A percentile compares a stretch with the other conserved stretches of the same genome.
These are phyloP conservation scores for Cyberlindnera veronae DNA, from an alignment of 805 yeast genomes.

Conservation along the genomic window DNA sequence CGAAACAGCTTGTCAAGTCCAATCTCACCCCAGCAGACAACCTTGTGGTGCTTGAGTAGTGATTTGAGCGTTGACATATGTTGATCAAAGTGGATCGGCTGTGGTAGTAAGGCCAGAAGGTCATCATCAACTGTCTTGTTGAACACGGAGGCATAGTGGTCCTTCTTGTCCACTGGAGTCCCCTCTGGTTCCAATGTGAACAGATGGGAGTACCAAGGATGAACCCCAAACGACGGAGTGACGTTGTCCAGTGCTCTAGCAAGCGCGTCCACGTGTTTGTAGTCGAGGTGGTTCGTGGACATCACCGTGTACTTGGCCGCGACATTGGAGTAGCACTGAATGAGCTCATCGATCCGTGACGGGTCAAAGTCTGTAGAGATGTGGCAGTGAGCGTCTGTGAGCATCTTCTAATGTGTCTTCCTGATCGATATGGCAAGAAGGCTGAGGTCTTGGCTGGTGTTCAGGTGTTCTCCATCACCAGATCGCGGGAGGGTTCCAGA, in stretches of 20 bases:
- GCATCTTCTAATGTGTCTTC: slow-evolving; percentile 3
- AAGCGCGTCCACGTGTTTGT: slow-evolving; percentile 25
- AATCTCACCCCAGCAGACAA: slow-evolving; percentile 73
- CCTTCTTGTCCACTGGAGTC: slow-evolving; percentile 30
- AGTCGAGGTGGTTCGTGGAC: slow-evolving; percentile 46
- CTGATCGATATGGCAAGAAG: too few relatives aligned
- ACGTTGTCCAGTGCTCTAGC: slow-evolving; percentile 19
- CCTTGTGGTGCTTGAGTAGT: slow-evolving; percentile 14
- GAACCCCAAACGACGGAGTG: slow-evolving; percentile 65
- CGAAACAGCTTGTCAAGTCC: slow-evolving; percentile 81
- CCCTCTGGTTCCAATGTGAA: slow-evolving; percentile 33
- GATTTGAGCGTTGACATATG: slow-evolving; percentile 27
- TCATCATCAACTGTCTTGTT: slow-evolving; percentile 31
- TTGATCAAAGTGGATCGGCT: slow-evolving; percentile 45
- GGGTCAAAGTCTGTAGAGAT: slow-evolving; percentile 19
- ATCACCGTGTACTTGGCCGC: slow-evolving; percentile 32
- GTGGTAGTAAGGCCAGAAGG: slow-evolving; percentile 52
- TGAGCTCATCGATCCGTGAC: neutral
- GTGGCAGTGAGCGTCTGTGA: slow-evolving; percentile 37
- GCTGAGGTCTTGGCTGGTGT: too few relatives aligned
- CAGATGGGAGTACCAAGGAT: slow-evolving; percentile 88
- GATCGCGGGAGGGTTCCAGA: neutral
- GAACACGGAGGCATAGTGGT: slow-evolving; percentile 59
- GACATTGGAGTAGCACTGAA: slow-evolving; percentile 4
- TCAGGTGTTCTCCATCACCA: neutral